A percentile compares a stretch with the other conserved stretches of the same genome.
These are phyloP conservation scores for Juncus inflexus DNA, from an alignment of 176 grass and related monocot genomes.

Conservation along the genomic window DNA sequence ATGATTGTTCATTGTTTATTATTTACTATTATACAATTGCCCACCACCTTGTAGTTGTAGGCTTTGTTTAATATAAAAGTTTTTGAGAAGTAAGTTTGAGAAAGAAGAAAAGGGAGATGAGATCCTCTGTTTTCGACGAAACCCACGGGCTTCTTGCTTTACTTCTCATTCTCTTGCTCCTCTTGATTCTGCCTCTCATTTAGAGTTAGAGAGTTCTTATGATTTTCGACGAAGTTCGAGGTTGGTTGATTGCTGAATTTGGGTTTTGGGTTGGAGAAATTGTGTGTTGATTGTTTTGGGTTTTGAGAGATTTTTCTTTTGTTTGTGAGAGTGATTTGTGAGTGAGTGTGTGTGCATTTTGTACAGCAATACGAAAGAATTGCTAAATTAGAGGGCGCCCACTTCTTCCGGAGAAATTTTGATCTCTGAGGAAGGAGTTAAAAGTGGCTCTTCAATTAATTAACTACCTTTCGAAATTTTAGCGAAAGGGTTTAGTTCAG, in stretches of 20 bases:
- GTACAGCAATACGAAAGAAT: conserved; percentile 14
- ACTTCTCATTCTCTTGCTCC: conserved; percentile 30
- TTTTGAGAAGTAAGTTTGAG: background rate
- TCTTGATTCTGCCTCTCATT: conserved; percentile 26
- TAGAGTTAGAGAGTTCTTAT: conserved; percentile 14
- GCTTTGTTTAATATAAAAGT: conserved; percentile 13
- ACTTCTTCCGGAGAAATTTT: conserved; percentile 34
- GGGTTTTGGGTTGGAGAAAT: background rate
- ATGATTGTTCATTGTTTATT: background rate
- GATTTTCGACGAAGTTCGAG: conserved; percentile 24
- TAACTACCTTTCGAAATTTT: conserved; percentile 22
- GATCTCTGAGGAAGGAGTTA: conserved; percentile 26
- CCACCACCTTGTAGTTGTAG: background rate
- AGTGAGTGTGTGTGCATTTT: conserved; percentile 4
- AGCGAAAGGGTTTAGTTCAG: conserved; percentile 20
- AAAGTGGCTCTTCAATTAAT: background rate
- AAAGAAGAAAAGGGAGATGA: conserved; percentile 18
- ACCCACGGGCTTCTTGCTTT: conserved; percentile 7
- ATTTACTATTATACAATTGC: background rate
- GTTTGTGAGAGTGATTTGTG: conserved; percentile 4
- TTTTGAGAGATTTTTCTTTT: background rate
- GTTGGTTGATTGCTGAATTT: conserved; percentile 25
- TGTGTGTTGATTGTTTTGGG: background rate
- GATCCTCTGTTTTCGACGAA: background rate
- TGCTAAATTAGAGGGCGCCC: background rate